Evolutionary conservation across 306 rosid genomes (phyloP).

Genomic region (Glycyrrhiza uralensis): DNA sequence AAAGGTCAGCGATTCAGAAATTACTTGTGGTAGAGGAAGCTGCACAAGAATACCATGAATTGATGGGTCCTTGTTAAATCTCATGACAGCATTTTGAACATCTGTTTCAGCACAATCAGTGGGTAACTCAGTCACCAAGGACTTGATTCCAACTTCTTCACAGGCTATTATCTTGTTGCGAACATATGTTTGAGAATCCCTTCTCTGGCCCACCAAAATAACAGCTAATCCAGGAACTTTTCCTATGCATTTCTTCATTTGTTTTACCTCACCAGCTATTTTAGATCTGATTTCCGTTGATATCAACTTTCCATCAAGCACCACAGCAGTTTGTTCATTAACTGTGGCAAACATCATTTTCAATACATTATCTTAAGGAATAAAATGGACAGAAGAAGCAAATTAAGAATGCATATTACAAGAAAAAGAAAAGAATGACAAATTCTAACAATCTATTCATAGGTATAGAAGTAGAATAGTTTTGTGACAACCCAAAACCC

Average conservation of each 20-base stretch:
- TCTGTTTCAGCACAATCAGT: constrained; percentile 60
- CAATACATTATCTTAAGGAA: constrained; percentile 1
- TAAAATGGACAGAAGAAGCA: constrained; percentile 15
- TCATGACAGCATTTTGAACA: constrained; percentile 50
- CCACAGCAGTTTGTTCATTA: constrained; percentile 40
- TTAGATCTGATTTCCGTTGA: constrained; percentile 61
- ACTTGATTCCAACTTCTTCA: constrained; percentile 79
- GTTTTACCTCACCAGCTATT: constrained; percentile 66
- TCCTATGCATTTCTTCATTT: constrained; percentile 68
- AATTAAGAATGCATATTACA: neutral
- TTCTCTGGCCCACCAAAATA: constrained; percentile 74
- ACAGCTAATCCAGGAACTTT: constrained; percentile 91
- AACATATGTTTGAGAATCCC: constrained; percentile 81
- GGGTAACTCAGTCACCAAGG: constrained; percentile 52
- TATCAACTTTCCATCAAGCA: constrained; percentile 68
- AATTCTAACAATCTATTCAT: neutral
- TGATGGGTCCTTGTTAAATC: constrained; percentile 68
- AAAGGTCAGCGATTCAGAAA: constrained; percentile 45
- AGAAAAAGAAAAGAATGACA: constrained; percentile 15
- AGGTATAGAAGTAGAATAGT: constrained; percentile 4
- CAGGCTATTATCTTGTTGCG: constrained; percentile 81
- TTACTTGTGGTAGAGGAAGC: constrained; percentile 95
- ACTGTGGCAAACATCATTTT: constrained; percentile 39
- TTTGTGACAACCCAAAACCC: neutral
- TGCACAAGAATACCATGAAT: constrained; percentile 95